These are phyloP conservation scores for Galerina marginata DNA, from an alignment of 768 basidiomycete genomes.

Conservation along the genomic window DNA sequence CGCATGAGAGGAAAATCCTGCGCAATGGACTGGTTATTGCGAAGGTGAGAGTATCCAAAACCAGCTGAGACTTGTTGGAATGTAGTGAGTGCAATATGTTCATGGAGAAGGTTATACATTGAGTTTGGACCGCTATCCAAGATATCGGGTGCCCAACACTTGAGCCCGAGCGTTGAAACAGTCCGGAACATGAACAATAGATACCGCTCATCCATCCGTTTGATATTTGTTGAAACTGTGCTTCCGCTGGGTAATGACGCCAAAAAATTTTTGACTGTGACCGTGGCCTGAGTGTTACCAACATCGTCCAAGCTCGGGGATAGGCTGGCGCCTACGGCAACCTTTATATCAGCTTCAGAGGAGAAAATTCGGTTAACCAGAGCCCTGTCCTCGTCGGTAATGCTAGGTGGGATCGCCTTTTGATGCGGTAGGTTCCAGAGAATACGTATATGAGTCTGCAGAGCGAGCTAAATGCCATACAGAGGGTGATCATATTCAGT, in stretches of 20 bases:
- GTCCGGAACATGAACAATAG: constrained; percentile 12
- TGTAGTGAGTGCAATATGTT: constrained; percentile 18
- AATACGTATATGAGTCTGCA: constrained; percentile 12
- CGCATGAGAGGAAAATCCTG: constrained; percentile 15
- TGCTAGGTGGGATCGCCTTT: constrained; percentile 11
- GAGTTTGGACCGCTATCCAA: constrained; percentile 13
- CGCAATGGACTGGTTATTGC: constrained; percentile 4
- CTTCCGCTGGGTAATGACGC: not conserved
- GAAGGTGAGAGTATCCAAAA: constrained; percentile 14
- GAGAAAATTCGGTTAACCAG: not conserved
- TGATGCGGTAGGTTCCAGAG: constrained; percentile 20
- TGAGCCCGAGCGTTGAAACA: constrained; percentile 13
- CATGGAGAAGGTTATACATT: constrained; percentile 20
- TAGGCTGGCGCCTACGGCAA: not conserved
- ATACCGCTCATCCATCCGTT: not conserved
- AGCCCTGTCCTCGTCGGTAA: constrained; percentile 1
- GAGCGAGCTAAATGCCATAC: too few species aligned
- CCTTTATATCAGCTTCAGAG: not conserved
- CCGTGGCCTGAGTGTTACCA: not conserved
- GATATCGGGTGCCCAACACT: constrained; percentile 20
- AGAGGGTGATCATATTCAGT: too few species aligned
- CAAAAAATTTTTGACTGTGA: not conserved
- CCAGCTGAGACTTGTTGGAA: constrained; percentile 12
- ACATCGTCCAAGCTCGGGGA: not conserved
- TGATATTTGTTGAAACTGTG: constrained; percentile 2